A percentile compares a stretch with the other conserved stretches of the same genome.
These are phyloP conservation scores for Ogataea dorogensis DNA, from an alignment of 805 yeast genomes.

Conservation along the genomic window DNA sequence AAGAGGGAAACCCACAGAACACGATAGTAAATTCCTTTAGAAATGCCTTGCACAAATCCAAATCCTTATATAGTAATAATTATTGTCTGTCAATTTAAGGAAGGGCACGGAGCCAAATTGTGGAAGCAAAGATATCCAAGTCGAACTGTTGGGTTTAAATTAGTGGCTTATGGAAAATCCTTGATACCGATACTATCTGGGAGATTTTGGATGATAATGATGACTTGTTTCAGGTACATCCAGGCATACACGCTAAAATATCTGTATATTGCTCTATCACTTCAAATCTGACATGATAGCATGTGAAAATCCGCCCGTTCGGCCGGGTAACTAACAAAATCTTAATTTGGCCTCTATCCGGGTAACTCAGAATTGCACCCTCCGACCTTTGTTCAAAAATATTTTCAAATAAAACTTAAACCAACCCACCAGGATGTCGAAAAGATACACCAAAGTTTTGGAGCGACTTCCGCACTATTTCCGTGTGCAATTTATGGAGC, in stretches of 20 bases:
- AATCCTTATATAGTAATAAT: constrained; percentile 6
- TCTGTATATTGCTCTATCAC: background rate
- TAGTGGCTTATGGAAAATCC: too few species aligned
- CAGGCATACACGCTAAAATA: background rate
- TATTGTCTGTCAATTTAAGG: constrained; percentile 9
- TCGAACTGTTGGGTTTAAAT: background rate
- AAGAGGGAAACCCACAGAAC: constrained; percentile 1
- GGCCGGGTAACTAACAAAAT: constrained; percentile 2
- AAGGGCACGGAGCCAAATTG: constrained; percentile 8
- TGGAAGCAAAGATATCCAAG: constrained; percentile 1
- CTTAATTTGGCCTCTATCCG: constrained; percentile 2
- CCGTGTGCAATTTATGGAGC: constrained; percentile 30
- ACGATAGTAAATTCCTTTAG: constrained; percentile 1
- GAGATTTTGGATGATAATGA: background rate
- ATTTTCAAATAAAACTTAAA: constrained; percentile 1
- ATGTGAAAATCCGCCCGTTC: constrained; percentile 4
- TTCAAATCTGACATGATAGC: constrained; percentile 7
- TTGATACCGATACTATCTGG: background rate
- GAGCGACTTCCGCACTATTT: constrained; percentile 31
- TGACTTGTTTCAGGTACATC: too few species aligned
- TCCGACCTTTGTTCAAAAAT: constrained; percentile 1
- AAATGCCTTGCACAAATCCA: constrained; percentile 1
- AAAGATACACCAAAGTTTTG: constrained; percentile 33
- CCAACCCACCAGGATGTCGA: constrained; percentile 11
- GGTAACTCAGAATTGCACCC: constrained; percentile 1